Percentiles rank a stretch among this genome's conserved stretches.
phyloP scores from a whole-genome alignment of 148 eudicot genomes.

The Diospyros lotus region DNA sequence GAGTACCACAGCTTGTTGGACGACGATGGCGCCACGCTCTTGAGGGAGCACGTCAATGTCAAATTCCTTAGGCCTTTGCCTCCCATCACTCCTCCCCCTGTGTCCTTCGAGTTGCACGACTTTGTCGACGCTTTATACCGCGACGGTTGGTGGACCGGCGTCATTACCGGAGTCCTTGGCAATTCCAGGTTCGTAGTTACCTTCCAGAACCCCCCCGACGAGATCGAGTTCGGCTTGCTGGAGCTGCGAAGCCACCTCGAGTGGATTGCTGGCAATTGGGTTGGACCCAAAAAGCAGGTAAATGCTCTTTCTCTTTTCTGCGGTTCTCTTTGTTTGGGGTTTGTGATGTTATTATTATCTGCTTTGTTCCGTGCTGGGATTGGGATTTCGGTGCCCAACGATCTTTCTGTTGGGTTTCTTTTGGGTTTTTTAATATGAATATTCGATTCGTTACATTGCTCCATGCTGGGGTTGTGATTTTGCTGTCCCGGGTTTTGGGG shows the following conservation, averaged over 20 bases:
- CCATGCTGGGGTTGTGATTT: no score
- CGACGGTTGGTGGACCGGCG: constrained; percentile 91
- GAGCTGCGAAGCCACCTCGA: constrained; percentile 60
- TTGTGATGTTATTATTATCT: neutral
- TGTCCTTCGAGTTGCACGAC: constrained; percentile 30
- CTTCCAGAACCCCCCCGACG: constrained; percentile 50
- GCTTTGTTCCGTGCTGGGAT: neutral
- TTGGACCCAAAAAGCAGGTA: constrained; percentile 38
- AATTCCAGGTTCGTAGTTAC: constrained; percentile 37
- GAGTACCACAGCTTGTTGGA: constrained; percentile 49
- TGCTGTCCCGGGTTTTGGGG: no score
- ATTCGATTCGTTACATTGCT: no score
- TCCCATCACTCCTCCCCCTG: constrained; percentile 1
- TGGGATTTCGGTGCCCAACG: neutral
- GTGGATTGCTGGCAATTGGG: constrained; percentile 60
- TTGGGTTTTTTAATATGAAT: no score
- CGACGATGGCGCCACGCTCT: constrained; percentile 26
- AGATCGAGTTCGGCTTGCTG: constrained; percentile 32
- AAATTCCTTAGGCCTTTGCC: constrained; percentile 44
- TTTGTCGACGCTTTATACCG: constrained; percentile 62
- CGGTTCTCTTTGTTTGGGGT: neutral
- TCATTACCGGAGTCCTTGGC: constrained; percentile 30
- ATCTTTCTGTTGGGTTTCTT: neutral
- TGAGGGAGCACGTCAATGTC: constrained; percentile 41
- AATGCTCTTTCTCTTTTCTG: neutral